Evolutionary conservation across 2,329 filamentous ascomycete genomes (phyloP).

Genomic region (Calonectria pteridis): DNA sequence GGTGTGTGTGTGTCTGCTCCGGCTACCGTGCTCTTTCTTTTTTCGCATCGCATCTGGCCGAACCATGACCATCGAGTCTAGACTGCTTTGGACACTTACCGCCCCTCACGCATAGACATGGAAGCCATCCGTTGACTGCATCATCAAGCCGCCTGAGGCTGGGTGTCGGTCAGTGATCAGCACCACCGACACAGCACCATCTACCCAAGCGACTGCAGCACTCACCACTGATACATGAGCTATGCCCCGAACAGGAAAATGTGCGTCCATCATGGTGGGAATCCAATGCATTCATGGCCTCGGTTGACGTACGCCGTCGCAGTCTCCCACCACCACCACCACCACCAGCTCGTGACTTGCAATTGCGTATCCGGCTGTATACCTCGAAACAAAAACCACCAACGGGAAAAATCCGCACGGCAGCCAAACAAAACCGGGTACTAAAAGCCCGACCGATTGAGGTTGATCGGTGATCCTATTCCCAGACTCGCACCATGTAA

Average conservation of each 20-base stretch:
- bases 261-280: neutral
- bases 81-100: neutral
- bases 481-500: conserved; percentile 24
- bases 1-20: neutral
- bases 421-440: neutral
- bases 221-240: neutral
- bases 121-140: conserved; percentile 12
- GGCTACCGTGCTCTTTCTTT: conserved; percentile 1
- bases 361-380: neutral
- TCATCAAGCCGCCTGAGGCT: conserved; percentile 4
- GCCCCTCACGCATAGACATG: neutral
- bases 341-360: neutral
- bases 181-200: neutral
- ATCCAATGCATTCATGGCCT: conserved; percentile 13
- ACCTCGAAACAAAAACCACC: conserved; percentile 9
- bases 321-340: neutral
- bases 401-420: neutral
- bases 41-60: conserved; percentile 27
- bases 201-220: neutral
- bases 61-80: conserved; percentile 11
- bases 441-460: neutral
- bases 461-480: conserved; percentile 15
- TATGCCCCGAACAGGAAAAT: neutral
- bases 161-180: neutral
- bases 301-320: neutral